phyloP scores from a whole-genome alignment of 2,329 filamentous ascomycete genomes.

The Botrytis paeoniae region DNA sequence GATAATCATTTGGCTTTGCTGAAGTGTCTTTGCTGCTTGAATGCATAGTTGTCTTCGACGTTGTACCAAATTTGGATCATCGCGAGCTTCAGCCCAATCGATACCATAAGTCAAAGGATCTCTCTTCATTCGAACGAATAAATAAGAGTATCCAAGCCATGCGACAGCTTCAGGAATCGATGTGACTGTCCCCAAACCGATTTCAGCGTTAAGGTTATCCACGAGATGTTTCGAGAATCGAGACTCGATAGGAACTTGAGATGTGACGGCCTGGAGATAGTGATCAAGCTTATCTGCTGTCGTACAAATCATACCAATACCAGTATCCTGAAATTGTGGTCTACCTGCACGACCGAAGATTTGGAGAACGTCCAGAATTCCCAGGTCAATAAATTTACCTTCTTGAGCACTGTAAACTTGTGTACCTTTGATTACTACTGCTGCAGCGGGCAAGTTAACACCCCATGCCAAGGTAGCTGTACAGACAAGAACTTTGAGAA shows the following conservation, averaged over 20 bases:
- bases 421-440: constrained; percentile 80
- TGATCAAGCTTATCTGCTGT: constrained; percentile 90
- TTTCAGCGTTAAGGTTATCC: constrained; percentile 95
- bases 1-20: constrained; percentile 97
- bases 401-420: constrained; percentile 88
- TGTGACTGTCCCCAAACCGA: constrained; percentile 89
- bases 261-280: constrained; percentile 88
- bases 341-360: constrained; percentile 98
- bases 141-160: constrained; percentile 96
- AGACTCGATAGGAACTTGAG: constrained; percentile 97
- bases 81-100: constrained; percentile 83
- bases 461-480: constrained; percentile 97
- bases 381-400: constrained; percentile 93
- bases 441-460: constrained; percentile 95
- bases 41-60: constrained; percentile 82
- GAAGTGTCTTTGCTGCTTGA: constrained; percentile 80
- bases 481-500: constrained; percentile 97
- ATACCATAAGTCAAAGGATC: constrained; percentile 93
- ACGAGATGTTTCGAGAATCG: constrained; percentile 90
- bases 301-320: constrained; percentile 97
- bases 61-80: constrained; percentile 85
- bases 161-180: constrained; percentile 90
- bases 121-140: constrained; percentile 94
- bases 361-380: constrained; percentile 93
- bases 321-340: constrained; percentile 94